These are phyloP conservation scores for Hymenoscyphus linearis DNA, from an alignment of 2,329 filamentous ascomycete species.

Conservation along the genomic window DNA sequence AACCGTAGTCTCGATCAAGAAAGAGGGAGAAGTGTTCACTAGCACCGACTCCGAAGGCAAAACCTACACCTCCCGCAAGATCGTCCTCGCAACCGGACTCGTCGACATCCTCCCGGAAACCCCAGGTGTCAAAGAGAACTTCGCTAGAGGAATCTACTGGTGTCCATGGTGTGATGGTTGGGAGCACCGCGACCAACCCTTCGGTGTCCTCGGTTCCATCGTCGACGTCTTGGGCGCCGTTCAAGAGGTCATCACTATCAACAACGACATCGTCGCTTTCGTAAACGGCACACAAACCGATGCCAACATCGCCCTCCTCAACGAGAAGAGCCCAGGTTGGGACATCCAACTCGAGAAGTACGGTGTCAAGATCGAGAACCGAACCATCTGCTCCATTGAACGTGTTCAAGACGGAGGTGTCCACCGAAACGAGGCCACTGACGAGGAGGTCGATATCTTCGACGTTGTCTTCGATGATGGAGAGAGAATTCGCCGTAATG, in stretches of 20 bases:
- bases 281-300: conserved; percentile 54
- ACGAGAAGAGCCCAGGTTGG: conserved; percentile 40
- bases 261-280: conserved; percentile 37
- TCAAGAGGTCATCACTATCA: conserved; percentile 49
- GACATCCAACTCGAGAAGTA: conserved; percentile 43
- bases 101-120: conserved; percentile 46
- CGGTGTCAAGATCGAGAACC: conserved; percentile 51
- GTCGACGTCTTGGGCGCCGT: conserved; percentile 40
- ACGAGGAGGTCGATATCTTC: conserved; percentile 49
- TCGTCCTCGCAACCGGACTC: conserved; percentile 51
- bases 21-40: conserved; percentile 39
- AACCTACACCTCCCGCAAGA: conserved; percentile 41
- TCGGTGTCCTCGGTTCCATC: conserved; percentile 48
- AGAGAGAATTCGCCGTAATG: conserved; percentile 40
- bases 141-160: conserved; percentile 57
- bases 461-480: conserved; percentile 47
- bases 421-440: conserved; percentile 5
- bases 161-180: conserved; percentile 61
- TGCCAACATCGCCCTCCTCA: conserved; percentile 36
- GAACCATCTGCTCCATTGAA: conserved; percentile 44
- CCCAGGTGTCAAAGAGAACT: conserved; percentile 49
- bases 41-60: conserved; percentile 35
- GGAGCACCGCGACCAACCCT: conserved; percentile 53
- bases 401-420: conserved; percentile 37
- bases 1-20: conserved; percentile 40